Evolutionary conservation across 2,329 filamentous ascomycete genomes (phyloP), one percentile per base, ranked within the genome.

Genomic region (Fusarium algeriense): DNA sequence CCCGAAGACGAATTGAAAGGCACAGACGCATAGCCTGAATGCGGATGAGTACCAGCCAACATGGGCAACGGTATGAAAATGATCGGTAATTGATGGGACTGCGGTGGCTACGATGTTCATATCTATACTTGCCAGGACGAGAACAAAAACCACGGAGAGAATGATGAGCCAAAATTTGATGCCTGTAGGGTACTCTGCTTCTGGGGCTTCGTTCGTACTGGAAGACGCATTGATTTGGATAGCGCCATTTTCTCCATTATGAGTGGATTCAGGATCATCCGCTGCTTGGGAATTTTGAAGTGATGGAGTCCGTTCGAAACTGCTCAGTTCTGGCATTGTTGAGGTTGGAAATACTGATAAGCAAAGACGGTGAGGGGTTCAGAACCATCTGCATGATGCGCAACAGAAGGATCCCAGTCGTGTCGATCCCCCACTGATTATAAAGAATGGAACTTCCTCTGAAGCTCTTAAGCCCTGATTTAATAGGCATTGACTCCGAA

Each of bases 21-120:
- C 77, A 35, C 81, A 77, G 45, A 85, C 70, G 4, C 76, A 85
- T 60, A 83, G 81, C 28, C 74, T 76, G 32, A 80, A 83, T 6
- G 69, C 65, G 1, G 73, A 73, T 7, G 70, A 66, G 49, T 77
- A 77, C 75, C 75, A 77, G 3, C 74, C 73, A 1, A 76, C 28
- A 28, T 77, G 69, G 8, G 64, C 61, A 11, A 76, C 60, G 0
- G 69, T 74, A 9, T 76, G 74, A 7, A 77, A 77, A 20, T 77
- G 60, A 6, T 77, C 70, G 3, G 71, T 76, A 74, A 77, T 50
- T 41, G 67, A 17, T 70, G 81, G 73, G n/a, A 75, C 58, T 28
- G 71, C 75, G 2, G 73, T 74, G 2, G 66, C 71, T 3, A 75
- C 66, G 6, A 76, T 75, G 26, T 75, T 75, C 65, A 73, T 74